phyloP scores from a whole-genome alignment of 2,329 filamentous ascomycete species.

The Didymella arachidicola region DNA sequence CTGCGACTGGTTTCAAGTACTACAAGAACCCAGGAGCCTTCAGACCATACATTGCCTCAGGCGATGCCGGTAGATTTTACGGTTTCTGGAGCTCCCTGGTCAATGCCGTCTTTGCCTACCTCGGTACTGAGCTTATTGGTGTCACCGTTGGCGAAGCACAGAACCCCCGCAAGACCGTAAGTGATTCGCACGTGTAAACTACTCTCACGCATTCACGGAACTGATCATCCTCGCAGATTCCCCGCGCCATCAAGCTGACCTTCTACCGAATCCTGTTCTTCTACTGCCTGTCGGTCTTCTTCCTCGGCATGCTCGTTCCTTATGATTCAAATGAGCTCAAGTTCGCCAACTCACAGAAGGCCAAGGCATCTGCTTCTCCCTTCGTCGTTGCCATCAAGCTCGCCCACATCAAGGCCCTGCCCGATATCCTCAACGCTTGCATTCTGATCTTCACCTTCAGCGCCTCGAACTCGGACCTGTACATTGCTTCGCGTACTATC shows the following conservation, averaged over 20 bases:
- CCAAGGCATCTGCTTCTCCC: conserved; percentile 66
- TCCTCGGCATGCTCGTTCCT: conserved; percentile 79
- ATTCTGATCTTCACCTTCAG: conserved; percentile 80
- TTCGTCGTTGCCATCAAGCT: conserved; percentile 77
- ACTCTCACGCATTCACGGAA: not conserved
- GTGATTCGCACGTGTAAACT: not conserved
- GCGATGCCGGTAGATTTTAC: conserved; percentile 51
- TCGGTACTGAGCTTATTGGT: conserved; percentile 75
- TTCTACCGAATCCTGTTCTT: conserved; percentile 85
- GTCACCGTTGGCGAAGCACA: conserved; percentile 81
- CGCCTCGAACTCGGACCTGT: conserved; percentile 78
- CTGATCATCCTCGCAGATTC: conserved; percentile 59
- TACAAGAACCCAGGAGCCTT: conserved; percentile 57
- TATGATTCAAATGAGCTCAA: conserved; percentile 69
- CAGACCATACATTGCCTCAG: conserved; percentile 49
- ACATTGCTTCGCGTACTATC: conserved; percentile 75
- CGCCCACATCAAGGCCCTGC: conserved; percentile 68
- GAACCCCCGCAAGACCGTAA: conserved; percentile 69
- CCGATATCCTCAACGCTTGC: conserved; percentile 75
- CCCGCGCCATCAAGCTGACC: conserved; percentile 78
- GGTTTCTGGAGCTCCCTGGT: conserved; percentile 73
- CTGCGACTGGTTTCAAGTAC: conserved; percentile 56
- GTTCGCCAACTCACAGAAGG: conserved; percentile 62
- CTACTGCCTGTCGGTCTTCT: conserved; percentile 76
- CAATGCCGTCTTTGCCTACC: conserved; percentile 79